Conservation (phyloP, 148 eudicot species). For the Silene latifolia region DNA sequence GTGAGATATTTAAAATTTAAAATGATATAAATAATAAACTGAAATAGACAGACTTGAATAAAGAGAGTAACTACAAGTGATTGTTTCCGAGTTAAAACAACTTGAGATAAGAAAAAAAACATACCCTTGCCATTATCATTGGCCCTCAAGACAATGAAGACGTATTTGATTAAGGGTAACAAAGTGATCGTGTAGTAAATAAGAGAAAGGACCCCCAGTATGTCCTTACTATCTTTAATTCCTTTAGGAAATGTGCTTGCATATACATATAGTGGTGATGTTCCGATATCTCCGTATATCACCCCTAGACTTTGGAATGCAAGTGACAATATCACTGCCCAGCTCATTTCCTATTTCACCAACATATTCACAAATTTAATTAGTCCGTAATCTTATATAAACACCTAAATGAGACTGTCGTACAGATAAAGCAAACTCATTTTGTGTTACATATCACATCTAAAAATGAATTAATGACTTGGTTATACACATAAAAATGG, state of each 20-base stretch:
- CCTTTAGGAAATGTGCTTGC: slow-evolving; percentile 36
- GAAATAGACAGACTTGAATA: too few relatives aligned
- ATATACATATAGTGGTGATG: slow-evolving; percentile 42
- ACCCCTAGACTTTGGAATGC: slow-evolving; percentile 46
- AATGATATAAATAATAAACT: too few relatives aligned
- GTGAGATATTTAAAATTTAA: too few relatives aligned
- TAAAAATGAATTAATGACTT: too few relatives aligned
- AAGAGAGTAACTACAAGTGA: too few relatives aligned
- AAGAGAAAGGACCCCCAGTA: slow-evolving; percentile 38
- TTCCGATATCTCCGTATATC: slow-evolving; percentile 44
- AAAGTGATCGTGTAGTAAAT: slow-evolving; percentile 37
- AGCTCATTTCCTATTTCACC: slow-evolving; percentile 14
- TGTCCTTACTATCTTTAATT: slow-evolving; percentile 32
- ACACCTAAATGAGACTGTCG: too few relatives aligned
- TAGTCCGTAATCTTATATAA: too few relatives aligned
- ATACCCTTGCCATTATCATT: slow-evolving; percentile 45
- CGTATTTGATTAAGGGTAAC: slow-evolving; percentile 38
- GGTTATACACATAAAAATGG: too few relatives aligned
- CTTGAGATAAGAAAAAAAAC: not conserved
- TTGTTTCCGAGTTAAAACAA: too few relatives aligned
- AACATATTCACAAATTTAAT: not conserved
- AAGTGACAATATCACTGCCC: slow-evolving; percentile 26
- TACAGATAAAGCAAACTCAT: not conserved
- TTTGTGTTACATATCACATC: too few relatives aligned
- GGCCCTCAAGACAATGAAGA: slow-evolving; percentile 40